Conservation (phyloP, 345 rosid genomes). For the Cardamine occulta region DNA sequence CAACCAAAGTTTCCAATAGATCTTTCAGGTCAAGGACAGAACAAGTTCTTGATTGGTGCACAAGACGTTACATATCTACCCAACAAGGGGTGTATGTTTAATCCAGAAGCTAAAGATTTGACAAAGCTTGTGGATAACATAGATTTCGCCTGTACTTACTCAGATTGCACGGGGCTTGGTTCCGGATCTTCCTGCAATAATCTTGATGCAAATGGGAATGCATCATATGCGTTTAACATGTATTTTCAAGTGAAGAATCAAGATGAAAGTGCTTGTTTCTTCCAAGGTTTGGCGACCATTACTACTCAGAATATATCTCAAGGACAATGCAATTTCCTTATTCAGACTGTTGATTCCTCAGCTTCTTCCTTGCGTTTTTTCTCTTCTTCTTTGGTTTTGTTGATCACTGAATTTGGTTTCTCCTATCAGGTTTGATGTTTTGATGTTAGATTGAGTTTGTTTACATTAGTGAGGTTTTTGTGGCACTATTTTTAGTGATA, state of each 20-base stretch:
- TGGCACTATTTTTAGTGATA: no score
- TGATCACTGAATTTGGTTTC: conserved; percentile 29
- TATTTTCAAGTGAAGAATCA: conserved; percentile 70
- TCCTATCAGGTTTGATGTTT: neutral
- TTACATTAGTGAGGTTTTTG: no score
- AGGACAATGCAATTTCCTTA: conserved; percentile 65
- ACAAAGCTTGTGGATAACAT: conserved; percentile 68
- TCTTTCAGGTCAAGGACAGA: conserved; percentile 69
- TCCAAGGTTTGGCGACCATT: conserved; percentile 61
- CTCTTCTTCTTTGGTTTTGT: conserved; percentile 17
- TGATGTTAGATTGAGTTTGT: neutral
- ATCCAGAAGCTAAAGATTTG: conserved; percentile 64
- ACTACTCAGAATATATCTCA: conserved; percentile 64
- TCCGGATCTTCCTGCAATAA: conserved; percentile 66
- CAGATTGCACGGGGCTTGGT: conserved; percentile 65
- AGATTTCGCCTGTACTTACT: conserved; percentile 60
- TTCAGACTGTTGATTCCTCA: conserved; percentile 54
- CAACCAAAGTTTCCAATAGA: conserved; percentile 77
- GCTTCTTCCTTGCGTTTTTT: conserved; percentile 23
- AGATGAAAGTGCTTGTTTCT: conserved; percentile 59
- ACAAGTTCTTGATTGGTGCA: conserved; percentile 60
- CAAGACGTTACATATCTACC: conserved; percentile 63
- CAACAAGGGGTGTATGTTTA: conserved; percentile 68
- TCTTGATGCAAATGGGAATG: conserved; percentile 63
- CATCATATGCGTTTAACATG: conserved; percentile 75